Percentiles rank a stretch among this genome's conserved stretches.
Evolutionary conservation across 495 filamentous ascomycete species (phyloP).

Genomic region (Penicillium steckii): DNA sequence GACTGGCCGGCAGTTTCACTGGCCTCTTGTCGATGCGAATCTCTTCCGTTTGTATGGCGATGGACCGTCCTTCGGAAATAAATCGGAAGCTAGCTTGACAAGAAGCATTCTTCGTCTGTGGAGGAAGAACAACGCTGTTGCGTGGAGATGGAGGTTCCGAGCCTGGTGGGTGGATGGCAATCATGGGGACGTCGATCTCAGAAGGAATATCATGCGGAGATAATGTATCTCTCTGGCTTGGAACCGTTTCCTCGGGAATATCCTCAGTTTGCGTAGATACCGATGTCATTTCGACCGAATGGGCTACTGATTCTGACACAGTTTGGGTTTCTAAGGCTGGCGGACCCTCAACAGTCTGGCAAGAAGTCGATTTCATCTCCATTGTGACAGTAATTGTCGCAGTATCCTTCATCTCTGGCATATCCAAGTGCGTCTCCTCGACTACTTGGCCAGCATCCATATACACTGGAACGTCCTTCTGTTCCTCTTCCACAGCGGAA

Average conservation of each 20-base stretch:
- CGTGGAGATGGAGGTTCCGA: constrained; percentile 64
- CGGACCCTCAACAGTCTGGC: constrained; percentile 68
- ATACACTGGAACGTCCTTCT: not conserved
- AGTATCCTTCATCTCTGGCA: constrained; percentile 25
- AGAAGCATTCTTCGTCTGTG: constrained; percentile 60
- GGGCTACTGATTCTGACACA: constrained; percentile 31
- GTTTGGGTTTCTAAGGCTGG: constrained; percentile 68
- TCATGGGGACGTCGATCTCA: constrained; percentile 54
- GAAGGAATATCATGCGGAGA: constrained; percentile 22
- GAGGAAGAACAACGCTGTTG: constrained; percentile 59
- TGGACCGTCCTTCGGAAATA: constrained; percentile 41
- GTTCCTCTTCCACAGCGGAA: constrained; percentile 10
- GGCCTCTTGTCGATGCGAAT: constrained; percentile 76
- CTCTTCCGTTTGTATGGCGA: constrained; percentile 81
- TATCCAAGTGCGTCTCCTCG: not conserved
- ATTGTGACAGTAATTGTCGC: constrained; percentile 30
- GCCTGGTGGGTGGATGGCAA: constrained; percentile 63
- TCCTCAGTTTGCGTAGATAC: constrained; percentile 71
- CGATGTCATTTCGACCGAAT: constrained; percentile 43
- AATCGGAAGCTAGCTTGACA: constrained; percentile 50
- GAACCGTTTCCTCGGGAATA: not conserved
- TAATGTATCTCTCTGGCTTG: constrained; percentile 7
- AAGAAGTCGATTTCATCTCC: constrained; percentile 68
- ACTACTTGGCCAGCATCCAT: not conserved
- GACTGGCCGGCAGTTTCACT: constrained; percentile 69